A percentile compares a stretch with the other conserved stretches of the same genome.
Evolutionary conservation across 75 land plant species (phyloP).

Genomic region (Cunninghamia lanceolata): DNA sequence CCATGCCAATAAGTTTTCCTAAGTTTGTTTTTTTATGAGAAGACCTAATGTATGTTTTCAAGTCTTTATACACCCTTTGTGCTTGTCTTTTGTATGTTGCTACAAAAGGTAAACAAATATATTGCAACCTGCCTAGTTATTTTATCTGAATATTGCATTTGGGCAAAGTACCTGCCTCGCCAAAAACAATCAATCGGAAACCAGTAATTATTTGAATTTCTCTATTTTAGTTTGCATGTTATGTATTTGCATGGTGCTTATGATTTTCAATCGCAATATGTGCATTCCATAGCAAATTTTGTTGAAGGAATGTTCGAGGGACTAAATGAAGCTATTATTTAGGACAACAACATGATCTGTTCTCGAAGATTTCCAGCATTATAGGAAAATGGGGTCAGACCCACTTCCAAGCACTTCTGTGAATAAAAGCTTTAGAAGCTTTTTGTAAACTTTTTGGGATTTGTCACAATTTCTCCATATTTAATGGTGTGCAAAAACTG

Average conservation of each 20-base stretch:
- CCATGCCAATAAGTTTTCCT: not conserved
- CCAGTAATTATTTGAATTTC: not conserved
- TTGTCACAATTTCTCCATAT: not conserved
- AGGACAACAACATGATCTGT: not conserved
- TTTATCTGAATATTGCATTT: not conserved
- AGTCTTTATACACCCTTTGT: not conserved
- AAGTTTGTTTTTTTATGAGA: not conserved
- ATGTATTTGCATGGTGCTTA: not conserved
- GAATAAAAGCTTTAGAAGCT: not conserved
- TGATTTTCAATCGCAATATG: not conserved
- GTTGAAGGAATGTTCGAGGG: not conserved
- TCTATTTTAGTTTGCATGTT: not conserved
- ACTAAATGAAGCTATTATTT: not conserved
- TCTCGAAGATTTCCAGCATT: not conserved
- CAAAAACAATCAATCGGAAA: not conserved
- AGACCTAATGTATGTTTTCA: not conserved
- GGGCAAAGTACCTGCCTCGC: not conserved
- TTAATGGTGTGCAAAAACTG: not conserved
- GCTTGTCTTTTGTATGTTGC: not conserved
- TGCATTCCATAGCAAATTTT: not conserved
- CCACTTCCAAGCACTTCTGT: not conserved
- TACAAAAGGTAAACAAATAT: not conserved
- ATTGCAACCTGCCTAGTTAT: not conserved
- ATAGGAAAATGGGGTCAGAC: not conserved
- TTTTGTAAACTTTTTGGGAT: not conserved